Conservation (phyloP, 2,329 filamentous ascomycete species). For the Hymenoscyphus repandus region DNA sequence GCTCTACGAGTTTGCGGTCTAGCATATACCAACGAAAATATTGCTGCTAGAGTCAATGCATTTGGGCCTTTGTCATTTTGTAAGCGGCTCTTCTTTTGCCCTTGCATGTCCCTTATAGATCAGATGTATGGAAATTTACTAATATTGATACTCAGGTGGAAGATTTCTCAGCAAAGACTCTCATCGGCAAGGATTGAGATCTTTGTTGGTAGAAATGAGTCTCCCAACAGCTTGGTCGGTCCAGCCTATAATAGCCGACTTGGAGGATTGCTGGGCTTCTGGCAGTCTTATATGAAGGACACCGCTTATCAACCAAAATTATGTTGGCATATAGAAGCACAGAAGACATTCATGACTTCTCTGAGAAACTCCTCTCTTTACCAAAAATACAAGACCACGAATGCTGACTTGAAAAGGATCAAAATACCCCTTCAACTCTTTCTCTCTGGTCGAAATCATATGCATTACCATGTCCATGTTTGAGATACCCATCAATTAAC, state of each 20-base stretch:
- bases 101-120: neutral
- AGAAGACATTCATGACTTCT: too few relatives aligned
- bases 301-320: too few relatives aligned
- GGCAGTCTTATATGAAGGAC: too few relatives aligned
- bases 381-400: too few relatives aligned
- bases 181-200: conserved; percentile 32
- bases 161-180: conserved; percentile 28
- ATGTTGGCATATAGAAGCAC: too few relatives aligned
- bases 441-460: conserved; percentile 53
- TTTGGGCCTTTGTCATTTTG: conserved; percentile 45
- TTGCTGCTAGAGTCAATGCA: conserved; percentile 41
- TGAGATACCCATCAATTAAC: conserved; percentile 43
- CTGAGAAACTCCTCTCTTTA: too few relatives aligned
- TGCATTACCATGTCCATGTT: conserved; percentile 54
- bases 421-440: conserved; percentile 8
- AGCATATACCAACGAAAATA: conserved; percentile 39
- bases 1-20: conserved; percentile 39
- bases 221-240: conserved; percentile 37
- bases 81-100: conserved; percentile 24
- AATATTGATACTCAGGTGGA: conserved; percentile 26
- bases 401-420: neutral
- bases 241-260: conserved; percentile 30
- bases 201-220: conserved; percentile 29
- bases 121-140: neutral
- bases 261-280: conserved; percentile 28